These are phyloP conservation scores for Clathrospora elynae DNA, from an alignment of 2,329 filamentous ascomycete genomes.

Conservation along the genomic window DNA sequence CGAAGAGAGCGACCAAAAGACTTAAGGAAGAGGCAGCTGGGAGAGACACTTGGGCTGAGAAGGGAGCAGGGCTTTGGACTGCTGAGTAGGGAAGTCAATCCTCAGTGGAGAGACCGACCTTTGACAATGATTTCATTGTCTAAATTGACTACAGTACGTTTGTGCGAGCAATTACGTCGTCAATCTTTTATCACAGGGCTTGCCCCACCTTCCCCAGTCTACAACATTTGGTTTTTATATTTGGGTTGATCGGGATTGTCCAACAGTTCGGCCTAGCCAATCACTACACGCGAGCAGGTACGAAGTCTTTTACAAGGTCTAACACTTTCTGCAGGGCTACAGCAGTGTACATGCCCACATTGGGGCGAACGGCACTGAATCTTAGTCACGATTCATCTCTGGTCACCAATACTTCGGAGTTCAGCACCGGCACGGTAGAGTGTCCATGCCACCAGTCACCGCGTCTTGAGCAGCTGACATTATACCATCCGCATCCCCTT, in stretches of 20 bases:
- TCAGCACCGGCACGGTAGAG: constrained; percentile 7
- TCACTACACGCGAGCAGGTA: constrained; percentile 1
- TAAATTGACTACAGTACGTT: neutral
- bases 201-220: neutral
- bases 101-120: neutral
- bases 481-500: neutral
- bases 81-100: constrained; percentile 3
- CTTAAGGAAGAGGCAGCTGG: neutral
- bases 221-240: constrained; percentile 1
- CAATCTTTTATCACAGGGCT: neutral
- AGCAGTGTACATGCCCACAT: constrained; percentile 1
- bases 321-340: constrained; percentile 9
- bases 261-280: constrained; percentile 1
- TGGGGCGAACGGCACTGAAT: constrained; percentile 3
- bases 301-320: neutral
- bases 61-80: constrained; percentile 13
- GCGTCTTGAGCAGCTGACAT: constrained; percentile 7
- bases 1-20: constrained; percentile 7
- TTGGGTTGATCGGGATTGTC: neutral
- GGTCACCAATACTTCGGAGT: constrained; percentile 5
- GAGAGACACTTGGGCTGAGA: constrained; percentile 5
- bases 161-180: neutral
- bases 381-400: constrained; percentile 2
- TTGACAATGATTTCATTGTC: neutral
- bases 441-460: constrained; percentile 2